Evolutionary conservation across 495 filamentous ascomycete genomes (phyloP), one percentile per base, ranked within the genome.

Genomic region (Penicillium chermesinum): DNA sequence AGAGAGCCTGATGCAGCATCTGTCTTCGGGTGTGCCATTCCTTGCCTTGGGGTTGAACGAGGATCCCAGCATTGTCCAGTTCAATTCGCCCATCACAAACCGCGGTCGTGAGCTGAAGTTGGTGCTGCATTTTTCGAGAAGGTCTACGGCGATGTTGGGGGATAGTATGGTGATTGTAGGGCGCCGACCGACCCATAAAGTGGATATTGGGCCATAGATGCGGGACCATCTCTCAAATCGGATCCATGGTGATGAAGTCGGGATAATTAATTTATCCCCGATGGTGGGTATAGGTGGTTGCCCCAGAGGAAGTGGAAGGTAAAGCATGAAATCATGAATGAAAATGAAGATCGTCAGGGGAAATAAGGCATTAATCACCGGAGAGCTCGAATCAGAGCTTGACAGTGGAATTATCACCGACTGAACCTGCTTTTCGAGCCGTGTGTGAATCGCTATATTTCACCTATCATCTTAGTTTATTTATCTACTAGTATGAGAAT

Each of bases 101-200:
- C 77, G 65, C 7, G 78, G 78, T 9, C 78, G 55, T 12, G 74
- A 77, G 9, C 71, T 75, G 58, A 77, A 80, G 51, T 74, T 80
- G 25, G 64, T 67, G 27, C 71, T 73, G 20, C 75, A 59, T 51
- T 76, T 78, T 48, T 81, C 77, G 53, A 81, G 64, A 30, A 81
- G 57, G 18, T 80, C 78, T 41, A 69, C 75, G n/a, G 81, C 80
- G 13, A 82, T 72, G 12, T 80, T 70, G 0, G 81, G 79, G 17
- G 84, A 82, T 1, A 77, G 81, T 22, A 86, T 70, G 39, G 85
- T 70, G 43, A 86, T 75, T 20, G 82, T 85, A 1, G 81, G 79
- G 15, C 73, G 71, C 4, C 80, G 72, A 0, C 83, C 83, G 43
- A 82, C 71, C 73, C 81, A 82, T 7, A 86, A 67, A 4, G 81